Percentiles rank a stretch among this genome's conserved stretches.
Conservation (phyloP, 2,329 filamentous ascomycete species). For the Talaromyces sp. region DNA sequence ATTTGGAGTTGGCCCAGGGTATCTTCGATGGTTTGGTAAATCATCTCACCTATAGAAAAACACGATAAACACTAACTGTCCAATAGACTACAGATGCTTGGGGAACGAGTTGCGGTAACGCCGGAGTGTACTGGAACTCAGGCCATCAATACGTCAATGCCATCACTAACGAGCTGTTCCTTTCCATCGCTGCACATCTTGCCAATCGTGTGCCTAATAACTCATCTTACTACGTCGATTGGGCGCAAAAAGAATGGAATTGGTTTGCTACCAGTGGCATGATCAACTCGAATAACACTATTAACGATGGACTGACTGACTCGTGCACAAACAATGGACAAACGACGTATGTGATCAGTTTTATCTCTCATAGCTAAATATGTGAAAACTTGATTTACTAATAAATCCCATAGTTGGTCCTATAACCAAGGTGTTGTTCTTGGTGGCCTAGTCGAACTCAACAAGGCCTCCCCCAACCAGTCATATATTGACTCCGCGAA, state of each 20-base stretch:
- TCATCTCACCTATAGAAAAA: neutral
- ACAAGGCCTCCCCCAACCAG: slow-evolving; percentile 38
- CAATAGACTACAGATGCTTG: slow-evolving; percentile 31
- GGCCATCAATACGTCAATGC: slow-evolving; percentile 46
- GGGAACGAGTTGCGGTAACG: slow-evolving; percentile 41
- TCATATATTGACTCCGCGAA: slow-evolving; percentile 42
- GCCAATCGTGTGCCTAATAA: slow-evolving; percentile 43
- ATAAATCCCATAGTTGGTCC: slow-evolving; percentile 35
- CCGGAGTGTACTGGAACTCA: slow-evolving; percentile 47
- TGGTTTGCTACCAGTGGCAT: slow-evolving; percentile 50
- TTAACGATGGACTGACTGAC: slow-evolving; percentile 51
- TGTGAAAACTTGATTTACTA: neutral
- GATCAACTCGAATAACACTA: slow-evolving; percentile 43
- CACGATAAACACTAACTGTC: neutral
- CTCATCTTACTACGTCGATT: slow-evolving; percentile 38
- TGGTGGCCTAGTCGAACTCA: slow-evolving; percentile 52
- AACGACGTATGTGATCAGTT: slow-evolving; percentile 22
- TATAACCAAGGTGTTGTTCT: slow-evolving; percentile 63
- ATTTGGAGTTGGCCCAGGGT: slow-evolving; percentile 44
- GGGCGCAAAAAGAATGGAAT: slow-evolving; percentile 45
- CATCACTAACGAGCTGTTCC: slow-evolving; percentile 55
- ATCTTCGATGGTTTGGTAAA: slow-evolving; percentile 47
- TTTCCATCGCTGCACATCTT: slow-evolving; percentile 52
- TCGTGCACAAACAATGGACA: slow-evolving; percentile 49
- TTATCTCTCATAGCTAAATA: neutral